Percentiles rank a stretch among this genome's conserved stretches.
Conservation (phyloP, 2,329 filamentous ascomycete species). For the Cytospora piceicola region DNA sequence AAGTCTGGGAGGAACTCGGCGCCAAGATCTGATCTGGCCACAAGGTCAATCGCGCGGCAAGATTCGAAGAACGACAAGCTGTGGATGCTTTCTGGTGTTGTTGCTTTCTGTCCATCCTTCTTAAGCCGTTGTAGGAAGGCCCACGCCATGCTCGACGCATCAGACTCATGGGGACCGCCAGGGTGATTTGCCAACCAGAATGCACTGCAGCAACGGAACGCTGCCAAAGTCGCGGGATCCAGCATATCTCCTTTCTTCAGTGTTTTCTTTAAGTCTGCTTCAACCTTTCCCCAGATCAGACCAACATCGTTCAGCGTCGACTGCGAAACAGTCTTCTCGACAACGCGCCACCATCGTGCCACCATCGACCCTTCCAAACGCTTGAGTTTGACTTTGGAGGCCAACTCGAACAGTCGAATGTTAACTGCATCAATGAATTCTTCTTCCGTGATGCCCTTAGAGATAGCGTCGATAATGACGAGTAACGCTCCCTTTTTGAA, state of each 20-base stretch:
- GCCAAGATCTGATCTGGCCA: slow-evolving; percentile 15
- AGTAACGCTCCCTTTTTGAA: slow-evolving; percentile 42
- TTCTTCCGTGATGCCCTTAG: slow-evolving; percentile 47
- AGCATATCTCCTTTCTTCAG: slow-evolving; percentile 33
- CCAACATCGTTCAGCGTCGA: slow-evolving; percentile 34
- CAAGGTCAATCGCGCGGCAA: slow-evolving; percentile 16
- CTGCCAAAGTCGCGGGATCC: slow-evolving; percentile 36
- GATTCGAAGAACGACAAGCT: slow-evolving; percentile 19
- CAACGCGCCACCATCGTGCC: slow-evolving; percentile 34
- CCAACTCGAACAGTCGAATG: slow-evolving; percentile 44
- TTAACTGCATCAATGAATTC: slow-evolving; percentile 48
- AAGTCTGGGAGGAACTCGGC: slow-evolving; percentile 19
- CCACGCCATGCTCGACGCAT: slow-evolving; percentile 35
- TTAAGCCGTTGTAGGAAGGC: slow-evolving; percentile 36
- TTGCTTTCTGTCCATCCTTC: slow-evolving; percentile 22
- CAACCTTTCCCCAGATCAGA: slow-evolving; percentile 36
- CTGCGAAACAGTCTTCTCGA: slow-evolving; percentile 37
- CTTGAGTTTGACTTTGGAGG: slow-evolving; percentile 32
- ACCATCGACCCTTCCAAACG: slow-evolving; percentile 12
- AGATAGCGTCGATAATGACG: slow-evolving; percentile 49
- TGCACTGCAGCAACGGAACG: slow-evolving; percentile 39
- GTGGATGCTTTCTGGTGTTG: slow-evolving; percentile 10
- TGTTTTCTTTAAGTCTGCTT: slow-evolving; percentile 32
- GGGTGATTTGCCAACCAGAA: slow-evolving; percentile 38
- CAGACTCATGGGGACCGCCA: slow-evolving; percentile 34